These are phyloP conservation scores for Trichoderma atroviride DNA, from an alignment of 2,329 filamentous ascomycete genomes.

Conservation along the genomic window DNA sequence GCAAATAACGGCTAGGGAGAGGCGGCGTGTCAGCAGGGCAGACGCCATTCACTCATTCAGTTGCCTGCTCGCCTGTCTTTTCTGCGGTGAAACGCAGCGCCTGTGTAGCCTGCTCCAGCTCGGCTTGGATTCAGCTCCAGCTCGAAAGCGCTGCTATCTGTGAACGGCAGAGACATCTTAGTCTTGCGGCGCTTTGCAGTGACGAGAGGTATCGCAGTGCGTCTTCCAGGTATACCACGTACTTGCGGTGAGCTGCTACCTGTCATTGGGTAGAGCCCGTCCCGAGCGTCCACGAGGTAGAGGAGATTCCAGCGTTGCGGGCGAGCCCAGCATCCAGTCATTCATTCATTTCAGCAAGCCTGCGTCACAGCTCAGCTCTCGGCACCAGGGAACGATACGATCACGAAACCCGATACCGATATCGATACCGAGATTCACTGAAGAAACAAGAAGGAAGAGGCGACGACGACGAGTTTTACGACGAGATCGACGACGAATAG, in stretches of 20 bases:
- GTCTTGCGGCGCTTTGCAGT: not conserved
- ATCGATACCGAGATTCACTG: not conserved
- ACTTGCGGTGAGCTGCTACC: not conserved
- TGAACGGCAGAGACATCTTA: not conserved
- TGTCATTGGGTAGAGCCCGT: not conserved
- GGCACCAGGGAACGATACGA: not conserved
- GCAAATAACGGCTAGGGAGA: not conserved
- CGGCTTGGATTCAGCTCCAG: not conserved
- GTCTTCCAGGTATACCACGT: not conserved
- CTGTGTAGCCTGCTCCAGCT: not conserved
- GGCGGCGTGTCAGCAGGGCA: constrained; percentile 21
- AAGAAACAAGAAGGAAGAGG: not conserved
- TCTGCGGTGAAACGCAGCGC: not conserved
- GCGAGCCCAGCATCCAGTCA: not conserved
- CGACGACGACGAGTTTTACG: not conserved
- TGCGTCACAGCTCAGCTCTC: not conserved
- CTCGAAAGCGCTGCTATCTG: not conserved
- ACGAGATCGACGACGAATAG: not conserved
- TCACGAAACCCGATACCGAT: not conserved
- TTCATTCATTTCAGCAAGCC: constrained; percentile 15
- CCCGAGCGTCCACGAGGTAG: not conserved
- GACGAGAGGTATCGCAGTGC: not conserved
- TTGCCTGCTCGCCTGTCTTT: not conserved
- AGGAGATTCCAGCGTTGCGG: not conserved
- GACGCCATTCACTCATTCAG: not conserved